Evolutionary conservation across 1,284 basidiomycete species (phyloP), one percentile per base, ranked within the genome.

Genomic region (Naganishia cerealis): DNA sequence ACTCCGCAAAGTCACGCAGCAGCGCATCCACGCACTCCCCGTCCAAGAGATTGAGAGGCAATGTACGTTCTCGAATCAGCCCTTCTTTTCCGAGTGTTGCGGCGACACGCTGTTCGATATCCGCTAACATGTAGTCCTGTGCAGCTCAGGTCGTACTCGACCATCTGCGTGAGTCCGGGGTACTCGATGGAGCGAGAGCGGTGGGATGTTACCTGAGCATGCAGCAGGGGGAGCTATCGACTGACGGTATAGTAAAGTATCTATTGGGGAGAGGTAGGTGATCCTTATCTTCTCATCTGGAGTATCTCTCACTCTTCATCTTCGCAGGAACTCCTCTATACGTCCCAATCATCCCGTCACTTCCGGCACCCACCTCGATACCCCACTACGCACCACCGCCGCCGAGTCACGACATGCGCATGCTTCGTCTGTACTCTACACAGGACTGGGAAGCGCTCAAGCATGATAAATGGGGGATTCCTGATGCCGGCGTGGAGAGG

Each of bases 121-220:
- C 61, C 39, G 26, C 66, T 42, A 4, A 55, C 38, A n/a, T 52
- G 16, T 36, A 5, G 42, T 48, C 7, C 38, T 46, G 3, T 29
- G 9, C 65, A 79, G 79, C 78, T 10, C 71, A 73, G 26, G 72
- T 71, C 0, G 79, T 81, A 1, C 65, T 73, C 2, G n/a, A 70
- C 16, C 65, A 71, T 10, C 69, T 81, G 1, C 57, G 69, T 1
- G 57, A 72, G 10, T 67, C 73, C 56, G 71, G 72, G 12, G 75
- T 75, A 52, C 79, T 76, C 71, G 56, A 72, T 9, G 66, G 72
- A 5, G 78, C 78, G 2, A 70, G 71, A 40, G 70, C 69, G 0
- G 73, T 81, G 0, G 77, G 74, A 8, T 80, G 79, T 70, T 81
- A 81, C 63, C 73, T 80, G 18, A 75, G 73, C 43, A 81, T 81